phyloP scores from a whole-genome alignment of 352 stramenopile species.

The Pythium aristosporum region DNA sequence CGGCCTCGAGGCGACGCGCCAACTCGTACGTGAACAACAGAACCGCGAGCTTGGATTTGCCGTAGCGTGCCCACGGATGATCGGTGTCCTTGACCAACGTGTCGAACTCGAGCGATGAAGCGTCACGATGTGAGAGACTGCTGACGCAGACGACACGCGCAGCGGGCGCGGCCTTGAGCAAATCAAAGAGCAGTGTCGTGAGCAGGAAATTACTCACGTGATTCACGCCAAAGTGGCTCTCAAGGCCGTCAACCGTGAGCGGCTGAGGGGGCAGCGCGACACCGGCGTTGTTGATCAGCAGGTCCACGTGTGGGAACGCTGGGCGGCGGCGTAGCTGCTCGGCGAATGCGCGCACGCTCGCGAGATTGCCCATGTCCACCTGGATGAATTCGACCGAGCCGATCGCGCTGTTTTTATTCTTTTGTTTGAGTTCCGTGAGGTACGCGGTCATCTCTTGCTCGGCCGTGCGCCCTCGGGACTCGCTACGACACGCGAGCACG shows the following conservation, averaged over 20 bases:
- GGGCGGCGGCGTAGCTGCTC: constrained; percentile 29
- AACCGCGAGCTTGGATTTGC: constrained; percentile 31
- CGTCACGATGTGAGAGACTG: constrained; percentile 26
- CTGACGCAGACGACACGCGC: constrained; percentile 48
- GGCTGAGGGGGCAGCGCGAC: constrained; percentile 34
- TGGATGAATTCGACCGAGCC: constrained; percentile 38
- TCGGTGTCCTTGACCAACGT: constrained; percentile 13
- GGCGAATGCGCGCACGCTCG: constrained; percentile 45
- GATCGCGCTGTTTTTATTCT: not conserved
- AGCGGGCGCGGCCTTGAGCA: constrained; percentile 27
- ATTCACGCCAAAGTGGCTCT: constrained; percentile 74
- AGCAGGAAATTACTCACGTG: constrained; percentile 71
- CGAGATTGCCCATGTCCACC: constrained; percentile 42
- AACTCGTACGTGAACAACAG: constrained; percentile 28
- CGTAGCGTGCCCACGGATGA: constrained; percentile 17
- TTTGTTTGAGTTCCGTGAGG: not conserved
- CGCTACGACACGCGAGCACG: constrained; percentile 58
- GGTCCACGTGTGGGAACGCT: constrained; percentile 42
- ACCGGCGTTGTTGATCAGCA: constrained; percentile 80
- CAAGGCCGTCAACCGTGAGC: constrained; percentile 39
- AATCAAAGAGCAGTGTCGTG: constrained; percentile 44
- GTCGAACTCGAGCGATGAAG: constrained; percentile 17
- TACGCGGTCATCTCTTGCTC: constrained; percentile 10
- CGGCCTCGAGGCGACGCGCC: constrained; percentile 20
- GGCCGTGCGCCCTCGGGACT: constrained; percentile 16